phyloP scores from a whole-genome alignment of 306 rosid genomes.

The Acacia melanoxylon region DNA sequence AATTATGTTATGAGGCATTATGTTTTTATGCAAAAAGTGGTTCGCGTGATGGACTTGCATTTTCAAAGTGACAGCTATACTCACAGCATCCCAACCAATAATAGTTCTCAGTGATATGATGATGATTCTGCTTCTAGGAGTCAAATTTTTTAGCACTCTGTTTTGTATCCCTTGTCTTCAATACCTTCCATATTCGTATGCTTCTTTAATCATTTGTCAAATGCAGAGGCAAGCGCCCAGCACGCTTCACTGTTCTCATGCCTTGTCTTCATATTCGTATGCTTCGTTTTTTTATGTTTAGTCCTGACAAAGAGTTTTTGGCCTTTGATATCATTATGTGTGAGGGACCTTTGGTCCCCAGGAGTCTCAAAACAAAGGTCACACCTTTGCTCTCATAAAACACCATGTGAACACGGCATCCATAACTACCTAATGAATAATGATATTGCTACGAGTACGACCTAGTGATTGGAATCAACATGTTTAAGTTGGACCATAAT shows the following conservation, averaged over 20 bases:
- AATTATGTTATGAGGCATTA: conserved; percentile 37
- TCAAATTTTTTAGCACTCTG: conserved; percentile 26
- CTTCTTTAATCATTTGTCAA: not conserved
- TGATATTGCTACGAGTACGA: not conserved
- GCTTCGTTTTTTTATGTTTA: not conserved
- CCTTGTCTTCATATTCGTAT: not conserved
- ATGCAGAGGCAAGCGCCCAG: conserved; percentile 6
- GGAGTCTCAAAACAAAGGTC: not conserved
- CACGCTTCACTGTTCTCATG: not conserved
- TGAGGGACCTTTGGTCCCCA: not conserved
- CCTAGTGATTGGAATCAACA: not conserved
- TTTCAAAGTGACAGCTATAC: conserved; percentile 38
- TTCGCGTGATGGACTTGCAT: conserved; percentile 2
- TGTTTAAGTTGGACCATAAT: not conserved
- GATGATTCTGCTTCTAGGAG: conserved; percentile 13
- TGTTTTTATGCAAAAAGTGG: conserved; percentile 22
- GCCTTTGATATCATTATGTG: not conserved
- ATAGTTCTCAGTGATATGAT: conserved; percentile 21
- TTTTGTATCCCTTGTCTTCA: conserved; percentile 7
- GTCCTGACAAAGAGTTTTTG: not conserved
- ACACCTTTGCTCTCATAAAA: not conserved
- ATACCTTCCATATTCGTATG: not conserved
- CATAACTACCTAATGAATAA: not conserved
- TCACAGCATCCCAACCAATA: conserved; percentile 12
- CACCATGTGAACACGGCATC: not conserved